phyloP scores from a whole-genome alignment of 495 filamentous ascomycete species.

The Daldinia decipiens region DNA sequence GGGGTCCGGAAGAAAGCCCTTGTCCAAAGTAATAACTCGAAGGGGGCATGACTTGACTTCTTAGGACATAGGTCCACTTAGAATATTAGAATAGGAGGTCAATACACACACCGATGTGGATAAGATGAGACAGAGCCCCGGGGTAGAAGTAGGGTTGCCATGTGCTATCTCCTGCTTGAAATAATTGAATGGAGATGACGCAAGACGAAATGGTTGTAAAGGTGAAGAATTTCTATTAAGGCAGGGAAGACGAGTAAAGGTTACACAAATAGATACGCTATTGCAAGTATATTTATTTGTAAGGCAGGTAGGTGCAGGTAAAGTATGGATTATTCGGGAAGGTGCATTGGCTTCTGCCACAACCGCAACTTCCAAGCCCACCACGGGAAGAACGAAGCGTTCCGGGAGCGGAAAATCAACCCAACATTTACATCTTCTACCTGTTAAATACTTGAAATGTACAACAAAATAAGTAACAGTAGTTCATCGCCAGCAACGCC shows the following conservation, averaged over 20 bases:
- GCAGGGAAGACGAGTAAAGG: not conserved
- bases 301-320: conserved; percentile 7
- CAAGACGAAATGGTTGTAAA: conserved; percentile 16
- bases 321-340: conserved; percentile 26
- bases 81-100: conserved; percentile 11
- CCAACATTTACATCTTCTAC: not conserved
- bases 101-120: conserved; percentile 4
- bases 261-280: not conserved
- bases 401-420: conserved; percentile 9
- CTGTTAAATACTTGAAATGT: not conserved
- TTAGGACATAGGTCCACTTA: conserved; percentile 17
- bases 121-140: not conserved
- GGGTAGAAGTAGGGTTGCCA: conserved; percentile 13
- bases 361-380: conserved; percentile 11
- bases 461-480: not conserved
- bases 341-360: conserved; percentile 29
- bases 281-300: not conserved
- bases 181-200: conserved; percentile 15
- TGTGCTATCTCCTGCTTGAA: conserved; percentile 10
- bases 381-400: conserved; percentile 6
- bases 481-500: not conserved
- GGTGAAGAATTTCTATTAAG: conserved; percentile 8
- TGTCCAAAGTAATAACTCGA: conserved; percentile 1
- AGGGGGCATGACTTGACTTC: not conserved
- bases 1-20: conserved; percentile 23